phyloP scores from a whole-genome alignment of 106 monocot species.

The Apostasia ramifera region DNA sequence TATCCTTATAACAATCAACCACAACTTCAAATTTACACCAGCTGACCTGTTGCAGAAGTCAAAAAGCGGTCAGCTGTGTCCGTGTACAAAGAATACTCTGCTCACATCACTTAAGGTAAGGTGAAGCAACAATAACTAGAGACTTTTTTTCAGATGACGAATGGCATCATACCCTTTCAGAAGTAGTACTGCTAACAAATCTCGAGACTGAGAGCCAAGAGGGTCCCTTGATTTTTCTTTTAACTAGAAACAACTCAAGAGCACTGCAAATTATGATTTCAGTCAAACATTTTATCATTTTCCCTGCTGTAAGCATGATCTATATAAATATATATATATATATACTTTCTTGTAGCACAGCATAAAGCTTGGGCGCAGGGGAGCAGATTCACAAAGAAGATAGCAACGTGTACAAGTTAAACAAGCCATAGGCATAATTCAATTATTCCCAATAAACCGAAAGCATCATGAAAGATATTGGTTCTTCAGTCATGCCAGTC shows the following conservation, averaged over 20 bases:
- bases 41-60: constrained; percentile 57
- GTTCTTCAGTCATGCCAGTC: too few relatives aligned
- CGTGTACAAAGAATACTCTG: neutral
- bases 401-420: too few relatives aligned
- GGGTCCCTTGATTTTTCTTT: constrained; percentile 89
- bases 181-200: constrained; percentile 42
- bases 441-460: too few relatives aligned
- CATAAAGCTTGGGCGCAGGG: too few relatives aligned
- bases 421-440: too few relatives aligned
- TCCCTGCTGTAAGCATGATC: too few relatives aligned
- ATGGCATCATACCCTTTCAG: constrained; percentile 42
- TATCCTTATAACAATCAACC: constrained; percentile 81
- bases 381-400: too few relatives aligned
- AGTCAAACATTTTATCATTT: neutral
- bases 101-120: constrained; percentile 1
- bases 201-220: constrained; percentile 91
- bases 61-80: neutral
- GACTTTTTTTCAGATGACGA: neutral
- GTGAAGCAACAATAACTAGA: neutral
- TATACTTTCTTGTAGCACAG: too few relatives aligned
- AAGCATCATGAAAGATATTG: too few relatives aligned
- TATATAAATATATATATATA: too few relatives aligned
- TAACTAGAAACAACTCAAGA: constrained; percentile 85
- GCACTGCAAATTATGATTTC: constrained; percentile 50
- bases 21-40: constrained; percentile 93